Conservation (phyloP, 179 eudicot species). For the Corrigiola litoralis region DNA sequence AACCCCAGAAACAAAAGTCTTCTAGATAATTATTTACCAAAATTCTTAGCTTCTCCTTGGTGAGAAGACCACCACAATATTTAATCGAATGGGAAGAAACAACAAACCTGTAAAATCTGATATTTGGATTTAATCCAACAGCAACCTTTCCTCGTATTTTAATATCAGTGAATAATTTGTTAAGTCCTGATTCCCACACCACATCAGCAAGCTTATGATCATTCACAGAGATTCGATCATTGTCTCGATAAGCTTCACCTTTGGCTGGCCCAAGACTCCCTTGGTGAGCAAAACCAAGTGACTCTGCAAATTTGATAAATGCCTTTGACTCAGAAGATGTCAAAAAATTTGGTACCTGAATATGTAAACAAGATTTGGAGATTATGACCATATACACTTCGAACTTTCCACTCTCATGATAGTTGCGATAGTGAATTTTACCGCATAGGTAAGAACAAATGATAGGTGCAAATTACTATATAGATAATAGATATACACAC, state of each 20-base stretch:
- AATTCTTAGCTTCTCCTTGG: not conserved
- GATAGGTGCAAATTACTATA: not conserved
- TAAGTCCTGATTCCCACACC: slow-evolving; percentile 78
- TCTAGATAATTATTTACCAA: not conserved
- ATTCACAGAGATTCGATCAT: slow-evolving; percentile 76
- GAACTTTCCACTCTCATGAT: not conserved
- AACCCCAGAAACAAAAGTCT: not conserved
- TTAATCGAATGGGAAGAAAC: not conserved
- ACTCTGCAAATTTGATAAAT: slow-evolving; percentile 69
- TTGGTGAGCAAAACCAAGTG: slow-evolving; percentile 84
- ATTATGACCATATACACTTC: not conserved
- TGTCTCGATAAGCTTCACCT: slow-evolving; percentile 96
- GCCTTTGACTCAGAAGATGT: slow-evolving; percentile 69
- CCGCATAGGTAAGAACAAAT: not conserved
- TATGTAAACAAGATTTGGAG: slow-evolving; percentile 24
- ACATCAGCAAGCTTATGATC: slow-evolving; percentile 68
- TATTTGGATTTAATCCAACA: slow-evolving; percentile 85
- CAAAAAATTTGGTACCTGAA: slow-evolving; percentile 69
- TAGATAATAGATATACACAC: not conserved
- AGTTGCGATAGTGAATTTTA: not conserved
- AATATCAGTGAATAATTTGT: slow-evolving; percentile 48
- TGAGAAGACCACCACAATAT: not conserved
- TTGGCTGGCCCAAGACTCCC: slow-evolving; percentile 91
- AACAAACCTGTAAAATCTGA: slow-evolving; percentile 79
- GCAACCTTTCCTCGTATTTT: slow-evolving; percentile 79